Conservation (phyloP, 1,284 basidiomycete species). For the Tilletia walkeri region DNA sequence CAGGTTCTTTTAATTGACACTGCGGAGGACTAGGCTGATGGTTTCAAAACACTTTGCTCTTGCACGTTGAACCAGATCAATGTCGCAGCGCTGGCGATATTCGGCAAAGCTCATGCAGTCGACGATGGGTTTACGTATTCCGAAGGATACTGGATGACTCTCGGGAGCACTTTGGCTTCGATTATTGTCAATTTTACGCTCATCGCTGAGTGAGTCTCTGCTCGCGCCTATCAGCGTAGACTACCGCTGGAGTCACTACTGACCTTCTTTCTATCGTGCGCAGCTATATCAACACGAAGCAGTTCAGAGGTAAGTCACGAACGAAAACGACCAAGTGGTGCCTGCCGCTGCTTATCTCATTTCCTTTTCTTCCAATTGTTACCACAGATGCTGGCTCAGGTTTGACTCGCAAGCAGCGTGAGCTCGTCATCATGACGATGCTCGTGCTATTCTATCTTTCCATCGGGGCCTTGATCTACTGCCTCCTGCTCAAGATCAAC, state of each 20-base stretch:
- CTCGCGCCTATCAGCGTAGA: too few relatives aligned
- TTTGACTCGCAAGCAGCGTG: conserved; percentile 73
- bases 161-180: conserved; percentile 72
- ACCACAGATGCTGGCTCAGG: conserved; percentile 64
- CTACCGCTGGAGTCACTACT: too few relatives aligned
- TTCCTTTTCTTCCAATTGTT: neutral
- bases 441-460: conserved; percentile 67
- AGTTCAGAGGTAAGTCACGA: conserved; percentile 60
- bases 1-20: neutral
- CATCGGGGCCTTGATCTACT: conserved; percentile 44
- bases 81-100: conserved; percentile 65
- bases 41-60: neutral
- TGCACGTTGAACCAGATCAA: conserved; percentile 66
- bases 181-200: conserved; percentile 70
- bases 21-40: neutral
- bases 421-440: conserved; percentile 57
- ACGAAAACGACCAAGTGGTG: neutral
- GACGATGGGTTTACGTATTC: conserved; percentile 61
- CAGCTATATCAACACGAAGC: conserved; percentile 59
- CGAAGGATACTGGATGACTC: conserved; percentile 72
- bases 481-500: conserved; percentile 30
- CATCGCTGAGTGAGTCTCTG: conserved; percentile 60
- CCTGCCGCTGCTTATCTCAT: neutral
- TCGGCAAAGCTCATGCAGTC: conserved; percentile 67
- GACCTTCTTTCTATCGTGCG: neutral